Percentiles rank a stretch among this genome's conserved stretches.
phyloP scores from a whole-genome alignment of 2,329 filamentous ascomycete species.

The Plectosphaerella sp. region DNA sequence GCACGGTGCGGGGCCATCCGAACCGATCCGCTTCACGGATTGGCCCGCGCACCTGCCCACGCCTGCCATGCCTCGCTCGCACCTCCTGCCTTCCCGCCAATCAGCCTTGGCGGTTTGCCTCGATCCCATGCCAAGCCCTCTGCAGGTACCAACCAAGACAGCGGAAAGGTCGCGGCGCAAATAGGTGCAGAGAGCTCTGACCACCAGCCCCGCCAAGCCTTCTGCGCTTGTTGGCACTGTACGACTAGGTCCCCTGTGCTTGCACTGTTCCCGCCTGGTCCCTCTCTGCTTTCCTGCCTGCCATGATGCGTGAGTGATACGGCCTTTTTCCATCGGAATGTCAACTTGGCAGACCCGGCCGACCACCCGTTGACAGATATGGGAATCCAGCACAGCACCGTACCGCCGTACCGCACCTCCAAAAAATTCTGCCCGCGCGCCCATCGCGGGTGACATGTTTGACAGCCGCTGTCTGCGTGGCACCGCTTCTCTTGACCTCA shows the following conservation, averaged over 20 bases:
- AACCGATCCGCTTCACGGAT: no score
- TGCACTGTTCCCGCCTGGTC: neutral
- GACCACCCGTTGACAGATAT: neutral
- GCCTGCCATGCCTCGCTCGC: neutral
- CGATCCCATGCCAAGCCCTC: neutral
- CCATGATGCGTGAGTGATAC: no score
- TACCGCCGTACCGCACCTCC: no score
- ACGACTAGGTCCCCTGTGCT: no score
- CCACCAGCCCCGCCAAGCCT: neutral
- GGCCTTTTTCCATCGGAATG: conserved; percentile 5
- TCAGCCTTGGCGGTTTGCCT: neutral
- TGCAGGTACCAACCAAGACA: neutral
- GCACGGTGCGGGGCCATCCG: no score
- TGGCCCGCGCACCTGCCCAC: no score
- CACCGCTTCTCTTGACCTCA: no score
- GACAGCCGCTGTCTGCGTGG: no score
- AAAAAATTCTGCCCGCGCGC: no score
- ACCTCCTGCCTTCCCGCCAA: neutral
- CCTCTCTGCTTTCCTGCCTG: neutral
- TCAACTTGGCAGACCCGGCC: conserved; percentile 1
- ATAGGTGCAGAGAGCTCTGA: conserved; percentile 4
- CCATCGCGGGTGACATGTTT: no score
- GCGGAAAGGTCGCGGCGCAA: neutral
- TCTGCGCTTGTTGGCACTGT: neutral
- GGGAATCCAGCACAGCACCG: neutral